Percentiles rank a stretch among this genome's conserved stretches.
phyloP scores from a whole-genome alignment of 192 early-diverging fungal genomes.

The Podila verticillata region DNA sequence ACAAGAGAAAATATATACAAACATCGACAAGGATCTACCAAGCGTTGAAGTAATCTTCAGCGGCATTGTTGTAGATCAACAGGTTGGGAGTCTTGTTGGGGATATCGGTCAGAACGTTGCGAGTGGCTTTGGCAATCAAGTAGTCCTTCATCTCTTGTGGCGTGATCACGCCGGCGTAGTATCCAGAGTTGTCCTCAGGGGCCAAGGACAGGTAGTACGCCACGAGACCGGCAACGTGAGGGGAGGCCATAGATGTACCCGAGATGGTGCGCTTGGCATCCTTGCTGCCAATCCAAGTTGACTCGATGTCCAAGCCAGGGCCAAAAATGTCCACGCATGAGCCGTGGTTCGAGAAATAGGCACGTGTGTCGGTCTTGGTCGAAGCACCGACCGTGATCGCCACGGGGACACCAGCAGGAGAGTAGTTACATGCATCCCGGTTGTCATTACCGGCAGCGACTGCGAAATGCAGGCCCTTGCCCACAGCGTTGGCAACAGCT shows the following conservation, averaged over 20 bases:
- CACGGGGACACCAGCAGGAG: constrained; percentile 72
- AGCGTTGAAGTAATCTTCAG: constrained; percentile 25
- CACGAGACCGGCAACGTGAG: constrained; percentile 88
- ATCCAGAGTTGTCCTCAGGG: constrained; percentile 40
- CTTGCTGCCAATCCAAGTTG: constrained; percentile 72
- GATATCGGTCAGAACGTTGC: constrained; percentile 57
- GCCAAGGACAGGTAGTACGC: constrained; percentile 73
- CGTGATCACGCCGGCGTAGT: constrained; percentile 49
- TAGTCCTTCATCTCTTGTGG: constrained; percentile 68
- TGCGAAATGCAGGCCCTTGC: constrained; percentile 86
- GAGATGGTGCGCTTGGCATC: constrained; percentile 87
- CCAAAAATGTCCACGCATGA: constrained; percentile 94
- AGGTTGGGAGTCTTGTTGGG: constrained; percentile 65
- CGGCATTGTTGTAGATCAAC: constrained; percentile 66
- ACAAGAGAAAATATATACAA: not conserved
- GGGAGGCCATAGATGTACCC: constrained; percentile 93
- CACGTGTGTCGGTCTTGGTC: constrained; percentile 83
- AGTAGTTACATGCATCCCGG: constrained; percentile 89
- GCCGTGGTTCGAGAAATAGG: constrained; percentile 84
- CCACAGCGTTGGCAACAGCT: constrained; percentile 80
- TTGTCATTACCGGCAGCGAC: constrained; percentile 98
- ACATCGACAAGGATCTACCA: constrained; percentile 22
- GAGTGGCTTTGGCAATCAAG: constrained; percentile 65
- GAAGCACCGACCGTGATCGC: constrained; percentile 93
- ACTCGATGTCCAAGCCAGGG: constrained; percentile 76